Base-by-base conservation (phyloP, 2,329 filamentous ascomycete genomes). In the Malbranchea zuffiana region DNA sequence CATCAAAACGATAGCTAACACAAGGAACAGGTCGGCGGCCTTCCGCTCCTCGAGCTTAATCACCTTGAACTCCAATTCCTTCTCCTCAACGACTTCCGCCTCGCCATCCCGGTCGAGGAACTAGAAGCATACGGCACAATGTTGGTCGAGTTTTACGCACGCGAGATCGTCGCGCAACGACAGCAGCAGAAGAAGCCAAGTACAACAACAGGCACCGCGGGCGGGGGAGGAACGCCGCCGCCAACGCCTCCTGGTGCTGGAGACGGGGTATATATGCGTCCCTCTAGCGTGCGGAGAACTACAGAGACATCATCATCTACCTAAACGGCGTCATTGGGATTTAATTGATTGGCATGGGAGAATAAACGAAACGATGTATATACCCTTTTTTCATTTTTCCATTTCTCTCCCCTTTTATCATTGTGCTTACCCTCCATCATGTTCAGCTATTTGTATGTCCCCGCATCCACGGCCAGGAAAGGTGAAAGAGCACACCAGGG, bases 121-220 rank as follows among this genome's bases (percentile, higher is more conserved):
- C 74, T 98, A 41, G 90, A 98, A 60, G 85, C 86, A 0, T 98
- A 98, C 51, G 90, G 86, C 4, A 98, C 90, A 1, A 96, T 96
- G 88, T 69, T 98, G 8, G 90, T 98, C 11, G 88, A 96, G 54
- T 98, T 96, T 54, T 98, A 96, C 54, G 88, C 86, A 0, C 73
- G 88, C 37, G 90, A 98, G 57, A 80, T 95, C 11, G 74, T 94
- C 17, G 68, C 75, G 17, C 77, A 80, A 50, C 67, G 72, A 19
- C 51, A 52, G 17, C 50, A 52, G 12, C 11, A 37, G 10, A 38
- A 37, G 23, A 7, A 17, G 23, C 12, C 18, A 19, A 7, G 26
- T 23, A 19, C 26, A 18, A 19, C 11, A 4, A 21, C 29, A 27
- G 6, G 13, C 19, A 10, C 13, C n/a, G 7, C 35, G 7, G 24